Conservation (phyloP, 306 rosid genomes). For the Cyclanthera cordifolia region DNA sequence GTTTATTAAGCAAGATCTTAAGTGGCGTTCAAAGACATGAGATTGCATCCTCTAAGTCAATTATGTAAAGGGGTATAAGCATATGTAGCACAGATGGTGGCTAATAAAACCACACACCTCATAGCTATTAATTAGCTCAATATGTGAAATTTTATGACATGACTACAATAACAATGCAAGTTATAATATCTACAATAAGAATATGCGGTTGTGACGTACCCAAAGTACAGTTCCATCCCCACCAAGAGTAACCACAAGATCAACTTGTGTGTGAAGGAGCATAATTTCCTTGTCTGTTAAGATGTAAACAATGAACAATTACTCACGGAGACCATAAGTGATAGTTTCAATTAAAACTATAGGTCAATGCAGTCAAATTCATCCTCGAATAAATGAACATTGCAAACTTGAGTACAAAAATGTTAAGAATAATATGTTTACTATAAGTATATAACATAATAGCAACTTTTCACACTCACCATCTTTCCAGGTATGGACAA, state of each 20-base stretch:
- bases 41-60: too few relatives aligned
- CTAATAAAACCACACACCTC: not conserved
- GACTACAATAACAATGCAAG: not conserved
- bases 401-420: not conserved
- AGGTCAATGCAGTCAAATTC: not conserved
- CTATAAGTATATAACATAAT: not conserved
- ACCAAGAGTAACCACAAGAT: conserved; percentile 87
- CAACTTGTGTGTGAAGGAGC: conserved; percentile 69
- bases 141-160: not conserved
- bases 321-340: not conserved
- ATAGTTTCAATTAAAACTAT: not conserved
- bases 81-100: not conserved
- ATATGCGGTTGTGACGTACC: conserved; percentile 37
- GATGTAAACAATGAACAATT: not conserved
- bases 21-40: too few relatives aligned
- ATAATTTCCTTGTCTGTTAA: conserved; percentile 50
- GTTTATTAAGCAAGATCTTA: not conserved
- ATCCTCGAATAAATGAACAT: not conserved
- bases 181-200: not conserved
- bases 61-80: too few relatives aligned
- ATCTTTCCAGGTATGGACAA: conserved; percentile 70
- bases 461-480: conserved; percentile 42
- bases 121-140: not conserved
- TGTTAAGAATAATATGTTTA: not conserved
- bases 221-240: conserved; percentile 97